Conservation (phyloP, 2,329 filamentous ascomycete genomes). For the Botrytis aclada region DNA sequence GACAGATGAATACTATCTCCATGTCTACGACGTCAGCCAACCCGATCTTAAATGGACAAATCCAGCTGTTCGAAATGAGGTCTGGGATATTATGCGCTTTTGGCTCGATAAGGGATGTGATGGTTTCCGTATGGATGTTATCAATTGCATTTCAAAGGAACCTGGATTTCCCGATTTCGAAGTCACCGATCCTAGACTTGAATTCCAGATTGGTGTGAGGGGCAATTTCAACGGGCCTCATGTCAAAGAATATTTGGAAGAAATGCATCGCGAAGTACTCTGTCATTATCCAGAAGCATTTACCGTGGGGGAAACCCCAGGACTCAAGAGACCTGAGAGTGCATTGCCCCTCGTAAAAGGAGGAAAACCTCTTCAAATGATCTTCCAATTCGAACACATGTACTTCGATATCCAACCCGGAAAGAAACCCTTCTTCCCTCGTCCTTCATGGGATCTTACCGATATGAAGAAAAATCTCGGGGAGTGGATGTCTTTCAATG, state of each 20-base stretch:
- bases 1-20: constrained; percentile 53
- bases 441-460: constrained; percentile 37
- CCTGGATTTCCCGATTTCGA: constrained; percentile 53
- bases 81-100: constrained; percentile 68
- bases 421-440: constrained; percentile 27
- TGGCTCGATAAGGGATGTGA: constrained; percentile 65
- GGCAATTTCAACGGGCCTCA: constrained; percentile 57
- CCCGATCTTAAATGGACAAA: constrained; percentile 79
- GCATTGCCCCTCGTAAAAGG: constrained; percentile 53
- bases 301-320: constrained; percentile 50
- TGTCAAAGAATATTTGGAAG: constrained; percentile 51
- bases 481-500: constrained; percentile 52
- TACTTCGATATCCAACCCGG: constrained; percentile 4
- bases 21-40: constrained; percentile 66
- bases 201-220: constrained; percentile 41
- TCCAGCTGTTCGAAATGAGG: constrained; percentile 59
- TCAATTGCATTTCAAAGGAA: constrained; percentile 64
- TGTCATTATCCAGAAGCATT: constrained; percentile 47
- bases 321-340: constrained; percentile 46
- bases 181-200: constrained; percentile 37
- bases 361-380: constrained; percentile 64
- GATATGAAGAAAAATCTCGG: constrained; percentile 47
- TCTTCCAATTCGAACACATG: constrained; percentile 65
- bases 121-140: constrained; percentile 59
- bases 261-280: constrained; percentile 38